Percentiles rank a stretch among this genome's conserved stretches.
Conservation (phyloP, 129 eudicot genomes). For the Ambrosia trifida region DNA sequence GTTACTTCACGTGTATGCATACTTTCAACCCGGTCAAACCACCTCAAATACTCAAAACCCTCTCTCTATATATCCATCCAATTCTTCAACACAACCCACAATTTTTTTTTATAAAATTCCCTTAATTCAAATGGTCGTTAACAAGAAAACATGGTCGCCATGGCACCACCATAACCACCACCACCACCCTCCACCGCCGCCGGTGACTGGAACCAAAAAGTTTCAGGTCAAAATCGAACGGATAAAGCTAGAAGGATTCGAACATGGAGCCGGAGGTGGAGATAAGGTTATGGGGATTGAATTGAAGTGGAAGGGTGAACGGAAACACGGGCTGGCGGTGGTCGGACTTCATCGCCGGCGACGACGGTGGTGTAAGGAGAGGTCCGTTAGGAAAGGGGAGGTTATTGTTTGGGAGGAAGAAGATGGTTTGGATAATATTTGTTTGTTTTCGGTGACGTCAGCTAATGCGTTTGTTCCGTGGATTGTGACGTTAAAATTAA, state of each 20-base stretch:
- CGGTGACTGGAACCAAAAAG: slow-evolving; percentile 36
- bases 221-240: slow-evolving; percentile 48
- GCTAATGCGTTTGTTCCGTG: slow-evolving; percentile 43
- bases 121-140: slow-evolving; percentile 34
- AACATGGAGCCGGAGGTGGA: slow-evolving; percentile 26
- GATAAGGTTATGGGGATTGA: slow-evolving; percentile 50
- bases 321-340: slow-evolving; percentile 41
- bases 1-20: slow-evolving; percentile 30
- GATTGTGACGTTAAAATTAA: slow-evolving; percentile 49
- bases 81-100: neutral
- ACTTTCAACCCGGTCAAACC: neutral
- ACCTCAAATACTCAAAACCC: neutral
- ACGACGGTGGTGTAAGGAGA: slow-evolving; percentile 29
- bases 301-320: slow-evolving; percentile 66
- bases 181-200: slow-evolving; percentile 25
- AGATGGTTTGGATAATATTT: slow-evolving; percentile 49
- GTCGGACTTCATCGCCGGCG: slow-evolving; percentile 43
- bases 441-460: slow-evolving; percentile 36
- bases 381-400: slow-evolving; percentile 36
- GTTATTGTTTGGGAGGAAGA: slow-evolving; percentile 55
- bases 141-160: slow-evolving; percentile 55
- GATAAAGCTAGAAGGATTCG: slow-evolving; percentile 48
- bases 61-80: slow-evolving; percentile 12
- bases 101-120: neutral
- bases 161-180: slow-evolving; percentile 36